These are phyloP conservation scores for Conticribra weissflogii DNA, from an alignment of 108 stramenopile genomes.

Conservation along the genomic window DNA sequence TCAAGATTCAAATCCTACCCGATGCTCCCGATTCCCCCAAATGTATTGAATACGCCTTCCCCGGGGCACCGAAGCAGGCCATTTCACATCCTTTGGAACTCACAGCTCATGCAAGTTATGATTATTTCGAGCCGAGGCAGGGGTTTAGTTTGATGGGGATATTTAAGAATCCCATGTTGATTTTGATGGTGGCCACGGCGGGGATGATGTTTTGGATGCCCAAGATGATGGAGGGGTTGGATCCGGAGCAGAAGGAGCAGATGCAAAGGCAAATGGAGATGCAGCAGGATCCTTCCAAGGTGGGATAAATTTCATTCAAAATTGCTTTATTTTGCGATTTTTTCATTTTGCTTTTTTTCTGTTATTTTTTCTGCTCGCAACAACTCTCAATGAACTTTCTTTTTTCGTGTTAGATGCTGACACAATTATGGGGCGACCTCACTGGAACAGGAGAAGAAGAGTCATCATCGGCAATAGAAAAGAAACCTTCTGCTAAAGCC, in stretches of 20 bases:
- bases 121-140: conserved; percentile 77
- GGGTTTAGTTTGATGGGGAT: conserved; percentile 72
- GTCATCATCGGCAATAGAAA: conserved; percentile 21
- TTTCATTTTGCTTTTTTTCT: neutral
- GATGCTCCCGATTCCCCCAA: conserved; percentile 76
- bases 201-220: conserved; percentile 87
- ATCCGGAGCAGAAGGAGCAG: conserved; percentile 85
- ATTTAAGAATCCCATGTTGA: conserved; percentile 89
- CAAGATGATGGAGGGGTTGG: conserved; percentile 88
- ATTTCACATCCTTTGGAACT: conserved; percentile 75
- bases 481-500: conserved; percentile 49
- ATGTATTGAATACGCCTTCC: conserved; percentile 86
- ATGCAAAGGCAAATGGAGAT: conserved; percentile 88
- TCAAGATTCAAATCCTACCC: conserved; percentile 80
- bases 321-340: neutral
- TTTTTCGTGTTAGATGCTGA: conserved; percentile 53
- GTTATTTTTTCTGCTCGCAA: neutral
- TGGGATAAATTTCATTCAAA: conserved; percentile 10
- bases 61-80: conserved; percentile 76
- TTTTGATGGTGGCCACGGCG: conserved; percentile 82
- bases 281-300: conserved; percentile 87
- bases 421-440: conserved; percentile 68
- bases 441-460: conserved; percentile 58
- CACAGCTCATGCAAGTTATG: conserved; percentile 73
- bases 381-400: neutral